phyloP scores from a whole-genome alignment of 23 red algal species.

The Gracilaria caudata region DNA sequence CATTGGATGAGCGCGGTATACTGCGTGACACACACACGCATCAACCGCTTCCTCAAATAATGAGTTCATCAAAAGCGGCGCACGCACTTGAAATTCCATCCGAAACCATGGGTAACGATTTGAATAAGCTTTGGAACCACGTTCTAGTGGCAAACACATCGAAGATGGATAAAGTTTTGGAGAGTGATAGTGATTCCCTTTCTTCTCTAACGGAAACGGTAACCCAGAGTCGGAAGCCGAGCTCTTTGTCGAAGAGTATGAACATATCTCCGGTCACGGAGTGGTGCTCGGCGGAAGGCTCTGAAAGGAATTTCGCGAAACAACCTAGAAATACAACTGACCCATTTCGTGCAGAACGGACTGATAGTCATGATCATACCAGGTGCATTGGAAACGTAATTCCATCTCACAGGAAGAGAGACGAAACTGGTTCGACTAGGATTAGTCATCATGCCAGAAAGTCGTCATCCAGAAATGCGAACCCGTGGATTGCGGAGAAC shows the following conservation, averaged over 20 bases:
- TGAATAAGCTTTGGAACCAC: conserved; percentile 31
- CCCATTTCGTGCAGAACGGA: not conserved
- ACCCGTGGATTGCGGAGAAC: not conserved
- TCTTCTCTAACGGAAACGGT: not conserved
- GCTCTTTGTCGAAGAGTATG: not conserved
- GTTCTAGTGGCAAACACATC: conserved; percentile 37
- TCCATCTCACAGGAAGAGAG: not conserved
- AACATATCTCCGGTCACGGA: conserved; percentile 16
- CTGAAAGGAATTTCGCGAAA: not conserved
- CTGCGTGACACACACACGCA: not conserved
- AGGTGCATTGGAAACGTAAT: not conserved
- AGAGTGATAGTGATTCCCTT: conserved; percentile 16
- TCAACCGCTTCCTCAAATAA: not conserved
- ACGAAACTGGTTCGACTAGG: not conserved
- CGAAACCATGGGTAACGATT: conserved; percentile 1
- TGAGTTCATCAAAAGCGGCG: not conserved
- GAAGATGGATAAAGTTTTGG: conserved; percentile 5
- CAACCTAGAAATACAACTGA: not conserved
- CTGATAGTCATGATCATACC: not conserved
- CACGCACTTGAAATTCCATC: not conserved
- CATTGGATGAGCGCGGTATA: not conserved
- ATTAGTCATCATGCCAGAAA: not conserved
- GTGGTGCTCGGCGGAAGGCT: not conserved
- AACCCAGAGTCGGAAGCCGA: not conserved
- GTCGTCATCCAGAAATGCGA: not conserved